These are phyloP conservation scores for Candida anglica DNA, from an alignment of 805 yeast species.

Conservation along the genomic window DNA sequence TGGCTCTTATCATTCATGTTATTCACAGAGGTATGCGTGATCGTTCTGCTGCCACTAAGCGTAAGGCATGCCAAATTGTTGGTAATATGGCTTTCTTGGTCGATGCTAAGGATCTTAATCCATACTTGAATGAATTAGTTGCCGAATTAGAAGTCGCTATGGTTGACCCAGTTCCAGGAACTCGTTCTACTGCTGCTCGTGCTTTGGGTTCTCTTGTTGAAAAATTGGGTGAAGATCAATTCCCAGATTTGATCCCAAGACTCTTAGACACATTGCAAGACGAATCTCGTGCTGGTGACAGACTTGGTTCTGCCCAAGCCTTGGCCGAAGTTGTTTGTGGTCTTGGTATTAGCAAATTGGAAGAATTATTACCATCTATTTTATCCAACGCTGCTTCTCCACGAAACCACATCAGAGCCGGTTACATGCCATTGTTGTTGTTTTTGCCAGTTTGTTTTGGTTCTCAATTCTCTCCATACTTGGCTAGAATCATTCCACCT, in stretches of 20 bases:
- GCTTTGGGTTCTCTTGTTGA: slow-evolving; percentile 96
- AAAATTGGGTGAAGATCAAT: slow-evolving; percentile 90
- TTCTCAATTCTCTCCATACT: slow-evolving; percentile 83
- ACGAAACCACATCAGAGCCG: slow-evolving; percentile 78
- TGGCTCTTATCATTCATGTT: slow-evolving; percentile 92
- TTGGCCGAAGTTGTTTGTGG: slow-evolving; percentile 92
- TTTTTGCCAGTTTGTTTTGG: slow-evolving; percentile 96
- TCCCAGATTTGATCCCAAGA: slow-evolving; percentile 87
- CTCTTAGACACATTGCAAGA: slow-evolving; percentile 74
- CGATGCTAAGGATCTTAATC: slow-evolving; percentile 78
- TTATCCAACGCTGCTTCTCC: slow-evolving; percentile 64
- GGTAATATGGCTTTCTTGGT: slow-evolving; percentile 98
- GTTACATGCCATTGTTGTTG: slow-evolving; percentile 84
- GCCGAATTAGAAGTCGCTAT: slow-evolving; percentile 85
- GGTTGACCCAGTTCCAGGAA: slow-evolving; percentile 98
- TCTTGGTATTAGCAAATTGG: slow-evolving; percentile 81
- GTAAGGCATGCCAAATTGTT: slow-evolving; percentile 94
- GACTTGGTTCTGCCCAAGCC: slow-evolving; percentile 97
- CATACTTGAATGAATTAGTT: slow-evolving; percentile 75
- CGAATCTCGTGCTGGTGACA: slow-evolving; percentile 77
- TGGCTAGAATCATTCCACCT: slow-evolving; percentile 84
- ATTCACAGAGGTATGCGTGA: slow-evolving; percentile 94
- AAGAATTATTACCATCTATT: slow-evolving; percentile 80
- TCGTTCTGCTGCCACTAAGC: slow-evolving; percentile 87
- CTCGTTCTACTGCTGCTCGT: slow-evolving; percentile 96